Conservation (phyloP, 2,329 filamentous ascomycete species). For the Penicillium sp. region DNA sequence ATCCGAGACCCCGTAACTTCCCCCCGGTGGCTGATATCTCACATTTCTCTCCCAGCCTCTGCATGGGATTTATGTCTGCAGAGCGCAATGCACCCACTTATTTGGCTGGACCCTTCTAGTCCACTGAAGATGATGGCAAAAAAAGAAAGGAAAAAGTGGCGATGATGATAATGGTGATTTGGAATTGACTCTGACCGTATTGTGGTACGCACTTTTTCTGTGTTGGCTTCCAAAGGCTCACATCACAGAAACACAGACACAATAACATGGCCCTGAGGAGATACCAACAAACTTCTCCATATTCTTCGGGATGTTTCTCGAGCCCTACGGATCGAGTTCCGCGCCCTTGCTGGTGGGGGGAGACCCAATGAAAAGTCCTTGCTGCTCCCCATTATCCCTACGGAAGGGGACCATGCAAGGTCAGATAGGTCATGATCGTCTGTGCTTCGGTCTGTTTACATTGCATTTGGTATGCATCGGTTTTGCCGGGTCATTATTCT, state of each 20-base stretch:
- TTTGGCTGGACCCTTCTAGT: too few species aligned
- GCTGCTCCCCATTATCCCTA: constrained; percentile 32
- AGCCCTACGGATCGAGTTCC: constrained; percentile 25
- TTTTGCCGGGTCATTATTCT: constrained; percentile 15
- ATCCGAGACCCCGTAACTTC: constrained; percentile 3
- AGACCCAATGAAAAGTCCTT: constrained; percentile 28
- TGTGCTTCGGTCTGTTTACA: constrained; percentile 41
- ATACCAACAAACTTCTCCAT: not conserved
- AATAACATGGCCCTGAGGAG: not conserved
- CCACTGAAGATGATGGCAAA: too few species aligned
- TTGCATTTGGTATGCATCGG: constrained; percentile 39
- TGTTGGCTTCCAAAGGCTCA: not conserved
- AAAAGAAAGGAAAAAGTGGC: too few species aligned
- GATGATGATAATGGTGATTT: not conserved
- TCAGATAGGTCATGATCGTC: constrained; percentile 37
- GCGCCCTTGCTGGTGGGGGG: constrained; percentile 28
- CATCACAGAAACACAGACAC: not conserved
- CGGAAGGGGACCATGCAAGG: constrained; percentile 42
- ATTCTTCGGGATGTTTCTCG: not conserved
- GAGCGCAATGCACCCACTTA: not conserved
- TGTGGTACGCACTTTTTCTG: not conserved
- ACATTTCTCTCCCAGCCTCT: constrained; percentile 25
- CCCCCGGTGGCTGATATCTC: constrained; percentile 25
- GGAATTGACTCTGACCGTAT: not conserved
- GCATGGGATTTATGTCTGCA: constrained; percentile 4